Evolutionary conservation across 2,329 filamentous ascomycete species (phyloP).

Genomic region (Colletotrichum spinosum): DNA sequence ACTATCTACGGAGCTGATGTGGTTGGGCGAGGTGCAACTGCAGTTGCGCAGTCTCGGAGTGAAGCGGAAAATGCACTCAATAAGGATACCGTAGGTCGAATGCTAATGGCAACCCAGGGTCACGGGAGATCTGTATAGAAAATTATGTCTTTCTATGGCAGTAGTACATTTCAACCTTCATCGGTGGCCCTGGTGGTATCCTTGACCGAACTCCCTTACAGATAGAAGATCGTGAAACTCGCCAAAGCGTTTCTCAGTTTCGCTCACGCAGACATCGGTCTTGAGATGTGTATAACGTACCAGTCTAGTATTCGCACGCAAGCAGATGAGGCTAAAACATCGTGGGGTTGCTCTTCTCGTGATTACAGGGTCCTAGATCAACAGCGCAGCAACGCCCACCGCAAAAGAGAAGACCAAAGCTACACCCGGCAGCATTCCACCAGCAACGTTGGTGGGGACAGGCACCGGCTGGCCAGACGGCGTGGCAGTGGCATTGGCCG

Average conservation of each 20-base stretch:
- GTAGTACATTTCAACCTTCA: not conserved
- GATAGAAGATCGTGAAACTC: not conserved
- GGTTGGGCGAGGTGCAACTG: conserved; percentile 47
- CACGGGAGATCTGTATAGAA: conserved; percentile 41
- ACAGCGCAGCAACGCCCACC: not conserved
- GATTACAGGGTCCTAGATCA: not conserved
- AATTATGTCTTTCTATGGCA: not conserved
- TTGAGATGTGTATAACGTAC: not conserved
- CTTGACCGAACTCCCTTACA: not conserved
- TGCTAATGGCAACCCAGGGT: conserved; percentile 48
- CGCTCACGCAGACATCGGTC: too few species aligned
- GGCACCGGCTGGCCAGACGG: conserved; percentile 10
- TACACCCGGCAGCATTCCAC: not conserved
- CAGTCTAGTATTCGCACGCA: not conserved
- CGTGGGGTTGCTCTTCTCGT: too few species aligned
- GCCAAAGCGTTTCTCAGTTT: too few species aligned
- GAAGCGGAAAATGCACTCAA: conserved; percentile 48
- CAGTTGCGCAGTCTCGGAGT: conserved; percentile 48
- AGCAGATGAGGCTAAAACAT: too few species aligned
- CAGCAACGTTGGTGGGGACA: not conserved
- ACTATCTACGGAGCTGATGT: conserved; percentile 47
- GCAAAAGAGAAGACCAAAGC: conserved; percentile 5
- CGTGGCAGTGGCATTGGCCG: conserved; percentile 9
- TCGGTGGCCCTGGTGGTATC: not conserved
- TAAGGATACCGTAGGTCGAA: conserved; percentile 43